Base-by-base conservation (phyloP, 768 basidiomycete genomes). In the Leucocoprinus sp. region DNA sequence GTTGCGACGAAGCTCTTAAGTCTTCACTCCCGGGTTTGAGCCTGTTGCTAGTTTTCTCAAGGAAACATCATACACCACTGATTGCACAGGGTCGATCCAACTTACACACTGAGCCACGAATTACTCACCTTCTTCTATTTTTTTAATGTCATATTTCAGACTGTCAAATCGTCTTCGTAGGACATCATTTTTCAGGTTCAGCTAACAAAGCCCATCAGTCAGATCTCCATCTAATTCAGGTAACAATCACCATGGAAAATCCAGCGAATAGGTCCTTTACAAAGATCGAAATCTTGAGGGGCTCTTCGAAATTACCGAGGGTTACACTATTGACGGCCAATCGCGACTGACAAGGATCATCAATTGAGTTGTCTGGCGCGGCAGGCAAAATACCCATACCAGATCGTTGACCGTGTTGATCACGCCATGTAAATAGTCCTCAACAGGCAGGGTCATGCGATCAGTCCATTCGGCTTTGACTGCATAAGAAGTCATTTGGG, bases 1-100 rank as follows among this genome's bases (percentile, higher is more conserved):
- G n/a, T n/a, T n/a, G n/a, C 27, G 21, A 23, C 15, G 4, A 14
- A 22, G 5, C 4, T 19, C 19, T 37, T 22, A 36, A 11, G 21
- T 11, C 2, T 38, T 29, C 28, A 28, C 23, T 14, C 31, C 37
- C 19, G 28, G 1, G 3, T 14, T 12, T 14, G 27, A n/a, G 8
- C 28, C 9, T 22, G 42, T n/a, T 15, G 60, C 69, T 34, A 90
- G 66, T 54, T 79, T 86, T 29, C 88, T 72, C 26, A 91, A 64
- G 27, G 87, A 87, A 12, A 91, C 78, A 59, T 91, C 88, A 55
- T 91, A 91, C 1, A 90, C 88, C 39, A 91, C 87, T 91, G 51
- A 17, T 46, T 28, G 17, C 21, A 15, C 34, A 19, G 23, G 29
- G 26, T 41, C 45, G 27, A 37, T 21, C 40, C 43, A 35, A 17